Evolutionary conservation across 2,329 filamentous ascomycete genomes (phyloP), one percentile per base, ranked within the genome.

Genomic region (Aspergillus chevalieri): DNA sequence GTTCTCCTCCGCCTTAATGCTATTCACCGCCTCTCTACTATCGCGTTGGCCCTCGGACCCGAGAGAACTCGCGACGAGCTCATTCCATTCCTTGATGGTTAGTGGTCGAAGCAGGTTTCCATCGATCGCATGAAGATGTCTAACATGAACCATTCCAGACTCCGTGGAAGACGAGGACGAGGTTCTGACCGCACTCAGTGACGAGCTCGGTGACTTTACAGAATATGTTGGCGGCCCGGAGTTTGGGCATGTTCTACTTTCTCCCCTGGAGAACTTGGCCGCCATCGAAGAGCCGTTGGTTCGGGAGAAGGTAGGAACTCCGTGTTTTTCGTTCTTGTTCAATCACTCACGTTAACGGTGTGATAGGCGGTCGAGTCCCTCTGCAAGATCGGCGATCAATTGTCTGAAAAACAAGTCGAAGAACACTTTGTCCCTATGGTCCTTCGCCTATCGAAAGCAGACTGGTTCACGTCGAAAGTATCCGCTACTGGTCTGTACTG

Each of bases 381-480:
- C 61, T 98, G 98, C 82, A 98, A 96, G 78, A 97, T 98, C 71
- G 97, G 93, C 81, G 83, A 85, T 67, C 84, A 95, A 69, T 81
- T 98, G 49, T 95, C 90, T 46, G 78, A 89, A 62, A 82, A 89
- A 71, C 93, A 98, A 77, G 86, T 97, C 67, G 93, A 98, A 78
- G 89, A 96, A 65, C 88, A 91, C 74, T 97, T 97, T 76, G 92
- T 98, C 61, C 93, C 93, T 54, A 85, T 98, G 66, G 91, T 91
- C 52, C 83, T 95, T 66, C 89, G 93, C 67, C 87, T 98, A 54
- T 94, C 93, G 58, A 98, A 97, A 81, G 93, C 93, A 74, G 93
- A 98, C 75, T 98, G 93, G 93, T 98, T 98, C 74, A 98, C 93
- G 50, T 97, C 93, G 57, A 98, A 97, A 77, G 93, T 98, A 57